Conservation (phyloP, 257 asterid genomes). For the Eucommia ulmoides region DNA sequence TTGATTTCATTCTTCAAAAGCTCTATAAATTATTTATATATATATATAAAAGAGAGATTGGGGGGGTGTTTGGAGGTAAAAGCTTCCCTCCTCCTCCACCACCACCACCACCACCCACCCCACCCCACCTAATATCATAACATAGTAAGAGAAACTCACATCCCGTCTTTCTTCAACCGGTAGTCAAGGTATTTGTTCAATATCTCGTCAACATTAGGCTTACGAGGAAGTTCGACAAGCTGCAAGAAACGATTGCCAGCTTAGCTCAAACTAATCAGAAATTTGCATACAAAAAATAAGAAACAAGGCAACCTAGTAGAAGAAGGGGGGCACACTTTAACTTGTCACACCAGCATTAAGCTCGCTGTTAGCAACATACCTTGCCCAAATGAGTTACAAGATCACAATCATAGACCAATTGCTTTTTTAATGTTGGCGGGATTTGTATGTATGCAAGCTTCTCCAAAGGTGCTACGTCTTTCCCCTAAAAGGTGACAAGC, state of each 20-base stretch:
- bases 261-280: background rate
- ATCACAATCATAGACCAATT: slow-evolving; percentile 55
- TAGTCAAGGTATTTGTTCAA: slow-evolving; percentile 64
- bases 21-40: no score
- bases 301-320: background rate
- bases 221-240: slow-evolving; percentile 92
- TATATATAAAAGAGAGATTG: no score
- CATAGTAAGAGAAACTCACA: no score
- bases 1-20: no score
- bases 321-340: no score
- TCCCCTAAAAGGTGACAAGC: slow-evolving; percentile 26
- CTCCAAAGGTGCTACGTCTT: slow-evolving; percentile 22
- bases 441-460: slow-evolving; percentile 40
- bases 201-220: slow-evolving; percentile 77
- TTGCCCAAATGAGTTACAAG: slow-evolving; percentile 45
- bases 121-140: no score
- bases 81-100: no score
- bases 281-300: background rate
- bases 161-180: slow-evolving; percentile 74
- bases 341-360: background rate
- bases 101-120: no score
- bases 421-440: slow-evolving; percentile 52
- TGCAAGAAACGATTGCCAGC: slow-evolving; percentile 21
- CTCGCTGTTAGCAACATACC: slow-evolving; percentile 19
- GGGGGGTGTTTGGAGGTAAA: no score